Percentiles rank a stretch among this genome's conserved stretches.
Evolutionary conservation across 2,329 filamentous ascomycete species (phyloP).

Genomic region (Cytospora chrysosperma): DNA sequence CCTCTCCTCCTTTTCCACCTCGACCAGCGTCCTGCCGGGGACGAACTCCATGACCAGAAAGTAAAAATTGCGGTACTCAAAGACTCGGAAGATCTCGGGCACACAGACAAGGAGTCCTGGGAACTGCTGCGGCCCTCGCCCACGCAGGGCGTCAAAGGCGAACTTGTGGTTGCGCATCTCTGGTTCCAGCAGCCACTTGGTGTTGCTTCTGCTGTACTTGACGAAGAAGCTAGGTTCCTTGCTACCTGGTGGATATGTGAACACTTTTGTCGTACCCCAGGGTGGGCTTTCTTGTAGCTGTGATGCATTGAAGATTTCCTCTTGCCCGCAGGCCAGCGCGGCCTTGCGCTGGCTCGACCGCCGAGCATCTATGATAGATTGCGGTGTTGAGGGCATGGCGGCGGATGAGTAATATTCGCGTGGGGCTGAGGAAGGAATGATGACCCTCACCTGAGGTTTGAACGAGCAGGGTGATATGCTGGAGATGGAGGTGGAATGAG

Average conservation of each 20-base stretch:
- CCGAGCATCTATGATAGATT: neutral
- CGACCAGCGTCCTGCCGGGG: neutral
- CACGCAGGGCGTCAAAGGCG: neutral
- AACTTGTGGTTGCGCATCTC: conserved; percentile 4
- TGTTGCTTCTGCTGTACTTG: neutral
- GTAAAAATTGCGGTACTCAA: neutral
- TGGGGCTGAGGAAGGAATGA: no score
- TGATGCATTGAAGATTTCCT: neutral
- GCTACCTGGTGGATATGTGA: neutral
- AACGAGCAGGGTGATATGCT: no score
- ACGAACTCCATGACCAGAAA: neutral
- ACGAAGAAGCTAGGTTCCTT: neutral
- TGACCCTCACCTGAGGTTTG: no score
- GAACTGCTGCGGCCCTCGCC: neutral
- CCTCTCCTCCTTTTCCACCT: no score
- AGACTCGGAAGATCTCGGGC: neutral
- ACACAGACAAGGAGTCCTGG: neutral
- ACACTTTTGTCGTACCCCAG: neutral
- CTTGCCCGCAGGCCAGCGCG: neutral
- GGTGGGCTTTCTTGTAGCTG: neutral
- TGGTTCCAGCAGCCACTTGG: neutral
- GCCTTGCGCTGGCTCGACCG: neutral
- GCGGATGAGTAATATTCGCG: no score
- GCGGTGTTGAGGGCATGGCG: neutral
- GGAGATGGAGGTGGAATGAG: no score